phyloP scores from a whole-genome alignment of 2,329 filamentous ascomycete species.

The Grosmannia clavigera region DNA sequence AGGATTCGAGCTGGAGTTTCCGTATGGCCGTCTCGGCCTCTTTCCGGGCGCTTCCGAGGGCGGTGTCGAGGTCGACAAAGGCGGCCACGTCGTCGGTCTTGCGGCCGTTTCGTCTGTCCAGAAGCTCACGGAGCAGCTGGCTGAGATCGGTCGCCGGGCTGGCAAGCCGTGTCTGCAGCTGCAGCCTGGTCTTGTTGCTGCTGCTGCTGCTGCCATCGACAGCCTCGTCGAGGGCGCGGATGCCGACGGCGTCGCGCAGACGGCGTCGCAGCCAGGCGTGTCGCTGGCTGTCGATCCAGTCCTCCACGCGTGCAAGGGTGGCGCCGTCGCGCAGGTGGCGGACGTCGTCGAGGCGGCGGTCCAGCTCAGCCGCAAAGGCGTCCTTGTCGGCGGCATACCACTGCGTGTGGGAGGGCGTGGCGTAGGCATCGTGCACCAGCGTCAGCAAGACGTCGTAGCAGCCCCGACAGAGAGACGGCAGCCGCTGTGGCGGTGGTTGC shows the following conservation, averaged over 20 bases:
- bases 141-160: background rate
- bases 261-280: slow-evolving; percentile 31
- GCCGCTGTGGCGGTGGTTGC: no score
- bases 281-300: slow-evolving; percentile 37
- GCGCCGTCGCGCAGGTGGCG: slow-evolving; percentile 24
- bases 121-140: background rate
- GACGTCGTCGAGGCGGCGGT: slow-evolving; percentile 34
- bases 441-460: slow-evolving; percentile 37
- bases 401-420: slow-evolving; percentile 22
- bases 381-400: slow-evolving; percentile 37
- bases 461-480: slow-evolving; percentile 26
- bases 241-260: slow-evolving; percentile 13
- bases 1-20: slow-evolving; percentile 6
- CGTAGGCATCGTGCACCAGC: slow-evolving; percentile 28
- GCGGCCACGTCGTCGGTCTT: background rate
- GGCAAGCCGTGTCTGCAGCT: background rate
- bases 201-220: background rate
- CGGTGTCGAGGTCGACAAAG: background rate
- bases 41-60: no score
- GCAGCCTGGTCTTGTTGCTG: background rate
- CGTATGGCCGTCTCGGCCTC: slow-evolving; percentile 3
- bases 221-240: background rate
- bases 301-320: slow-evolving; percentile 34
- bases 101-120: background rate
- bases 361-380: slow-evolving; percentile 37